Evolutionary conservation across 176 grass and related monocot species (phyloP).

Genomic region (Phyllostachys edulis): DNA sequence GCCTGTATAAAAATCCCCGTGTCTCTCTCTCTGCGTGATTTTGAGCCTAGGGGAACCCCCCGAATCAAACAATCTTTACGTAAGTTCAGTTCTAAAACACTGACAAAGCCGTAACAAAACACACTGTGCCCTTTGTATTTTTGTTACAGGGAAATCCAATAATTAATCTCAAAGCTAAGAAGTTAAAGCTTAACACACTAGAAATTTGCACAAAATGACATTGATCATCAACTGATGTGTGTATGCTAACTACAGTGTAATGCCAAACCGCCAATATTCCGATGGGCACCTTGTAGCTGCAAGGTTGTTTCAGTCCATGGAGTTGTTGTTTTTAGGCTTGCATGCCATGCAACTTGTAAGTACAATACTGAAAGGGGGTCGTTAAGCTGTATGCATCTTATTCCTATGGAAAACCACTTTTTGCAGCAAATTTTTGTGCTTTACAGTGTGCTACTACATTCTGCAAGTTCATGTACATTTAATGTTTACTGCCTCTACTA

Average conservation of each 20-base stretch:
- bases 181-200: neutral
- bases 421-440: neutral
- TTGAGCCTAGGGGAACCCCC: too few species aligned
- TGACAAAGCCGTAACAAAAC: neutral
- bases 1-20: too few species aligned
- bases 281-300: conserved; percentile 14
- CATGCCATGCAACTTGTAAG: conserved; percentile 15
- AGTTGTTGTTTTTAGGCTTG: conserved; percentile 23
- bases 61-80: too few species aligned
- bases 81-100: too few species aligned
- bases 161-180: neutral
- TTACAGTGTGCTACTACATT: neutral
- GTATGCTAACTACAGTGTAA: conserved; percentile 1
- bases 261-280: conserved; percentile 1
- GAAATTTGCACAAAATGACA: neutral
- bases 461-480: neutral
- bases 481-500: neutral
- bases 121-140: conserved; percentile 12
- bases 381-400: neutral
- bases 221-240: conserved; percentile 24
- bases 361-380: neutral
- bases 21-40: too few species aligned
- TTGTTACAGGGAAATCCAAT: neutral
- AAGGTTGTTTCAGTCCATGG: conserved; percentile 10
- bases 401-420: neutral